Base-by-base conservation (phyloP, 129 eudicot species). In the Tagetes patula region DNA sequence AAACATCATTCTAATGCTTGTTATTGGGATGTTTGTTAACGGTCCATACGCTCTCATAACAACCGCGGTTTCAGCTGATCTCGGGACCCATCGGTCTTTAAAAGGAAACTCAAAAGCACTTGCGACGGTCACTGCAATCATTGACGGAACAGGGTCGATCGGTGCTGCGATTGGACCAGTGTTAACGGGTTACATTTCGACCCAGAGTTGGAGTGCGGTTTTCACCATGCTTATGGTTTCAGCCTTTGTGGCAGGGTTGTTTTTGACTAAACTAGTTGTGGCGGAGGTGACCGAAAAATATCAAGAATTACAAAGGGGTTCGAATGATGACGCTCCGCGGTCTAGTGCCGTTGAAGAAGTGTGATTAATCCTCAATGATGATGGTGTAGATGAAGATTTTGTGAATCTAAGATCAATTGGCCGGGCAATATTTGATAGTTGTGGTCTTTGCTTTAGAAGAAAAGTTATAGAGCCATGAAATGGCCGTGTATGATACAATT, bases 111-210 rank as follows among this genome's bases (percentile, higher is more conserved):
- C 99, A 0, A 80, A 96, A 56, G 97, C 97, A 10, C 84, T 95
- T 1, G 97, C 99, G 11, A 95, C 98, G 0, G 98, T 94, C 40
- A 94, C 96, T 0, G 96, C 98, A 0, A 94, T 94, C 46, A 94
- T 94, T 13, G 98, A 94, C 14, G 98, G 98, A 36, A 94, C 98
- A 0, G 98, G 98, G 38, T 94, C 98, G 0, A 84, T 94, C 2
- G 98, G 98, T 70, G 98, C 98, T 5, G 98, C 98, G 27, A 83
- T 94, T 6, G 98, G 98, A 11, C 98, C 98, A 1, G 80, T 94
- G 78, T 39, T 94, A 31, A 94, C 98, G 0, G 96, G 98, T 2
- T 94, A 90, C 77, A 80, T 94, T 39, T 94, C 98, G 8, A 74
- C 87, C 10, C 71, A 36, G 9, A 86, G 98, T 67, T 94, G 98